A percentile compares a stretch with the other conserved stretches of the same genome.
phyloP scores from a whole-genome alignment of 2,329 filamentous ascomycete species.

The Aspergillus jensenii region DNA sequence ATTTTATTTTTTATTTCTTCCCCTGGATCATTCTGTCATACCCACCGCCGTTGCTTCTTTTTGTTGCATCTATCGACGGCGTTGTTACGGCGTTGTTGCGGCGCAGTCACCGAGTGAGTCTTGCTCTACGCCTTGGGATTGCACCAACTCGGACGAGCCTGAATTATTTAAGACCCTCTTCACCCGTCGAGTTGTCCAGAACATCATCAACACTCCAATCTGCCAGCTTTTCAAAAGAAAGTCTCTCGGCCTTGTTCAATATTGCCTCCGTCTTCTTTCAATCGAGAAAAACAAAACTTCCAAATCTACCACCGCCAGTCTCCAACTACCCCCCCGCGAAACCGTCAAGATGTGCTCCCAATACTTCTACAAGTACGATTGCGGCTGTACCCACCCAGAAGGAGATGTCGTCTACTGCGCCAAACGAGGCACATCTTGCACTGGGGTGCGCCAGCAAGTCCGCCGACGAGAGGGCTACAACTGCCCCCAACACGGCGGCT shows the following conservation, averaged over 20 bases:
- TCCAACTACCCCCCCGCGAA: neutral
- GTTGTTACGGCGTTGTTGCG: slow-evolving; percentile 23
- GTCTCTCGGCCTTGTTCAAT: neutral
- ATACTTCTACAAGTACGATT: slow-evolving; percentile 39
- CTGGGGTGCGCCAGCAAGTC: slow-evolving; percentile 33
- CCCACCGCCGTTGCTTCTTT: slow-evolving; percentile 9
- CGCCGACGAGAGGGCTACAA: slow-evolving; percentile 33
- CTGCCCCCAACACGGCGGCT: slow-evolving; percentile 32
- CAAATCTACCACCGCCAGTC: neutral
- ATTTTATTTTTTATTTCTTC: slow-evolving; percentile 8
- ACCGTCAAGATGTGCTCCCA: slow-evolving; percentile 33
- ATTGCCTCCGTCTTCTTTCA: neutral
- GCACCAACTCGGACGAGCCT: slow-evolving; percentile 14
- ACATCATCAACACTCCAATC: slow-evolving; percentile 12
- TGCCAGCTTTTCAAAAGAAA: slow-evolving; percentile 3
- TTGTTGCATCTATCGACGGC: slow-evolving; percentile 17
- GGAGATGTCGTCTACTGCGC: slow-evolving; percentile 36
- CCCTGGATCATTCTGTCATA: slow-evolving; percentile 8
- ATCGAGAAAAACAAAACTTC: neutral
- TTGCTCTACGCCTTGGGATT: slow-evolving; percentile 17
- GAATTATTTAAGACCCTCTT: slow-evolving; percentile 23
- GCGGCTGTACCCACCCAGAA: slow-evolving; percentile 35
- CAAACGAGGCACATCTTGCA: slow-evolving; percentile 32
- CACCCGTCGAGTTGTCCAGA: slow-evolving; percentile 16
- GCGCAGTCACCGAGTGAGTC: slow-evolving; percentile 22